A percentile compares a stretch with the other conserved stretches of the same genome.
phyloP scores from a whole-genome alignment of 331 rosid genomes.

The Phaseolus coccineus region DNA sequence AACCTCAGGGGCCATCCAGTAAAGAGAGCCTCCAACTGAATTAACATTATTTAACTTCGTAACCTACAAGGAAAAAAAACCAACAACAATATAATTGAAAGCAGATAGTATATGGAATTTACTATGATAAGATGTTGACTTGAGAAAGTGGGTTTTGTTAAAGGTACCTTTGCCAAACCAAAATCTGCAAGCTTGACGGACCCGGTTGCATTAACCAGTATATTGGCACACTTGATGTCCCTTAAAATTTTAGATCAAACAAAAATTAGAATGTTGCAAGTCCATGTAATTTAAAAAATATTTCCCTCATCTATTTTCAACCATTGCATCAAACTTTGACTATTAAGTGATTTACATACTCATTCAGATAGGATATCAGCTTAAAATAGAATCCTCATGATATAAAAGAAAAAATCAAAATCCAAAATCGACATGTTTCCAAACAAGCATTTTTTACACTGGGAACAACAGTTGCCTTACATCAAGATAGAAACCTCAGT shows the following conservation, averaged over 20 bases:
- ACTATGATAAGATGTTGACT: constrained; percentile 17
- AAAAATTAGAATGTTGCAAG: constrained; percentile 33
- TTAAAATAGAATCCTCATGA: constrained; percentile 6
- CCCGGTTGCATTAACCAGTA: constrained; percentile 60
- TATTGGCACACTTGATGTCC: constrained; percentile 63
- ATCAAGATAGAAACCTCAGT: constrained; percentile 16
- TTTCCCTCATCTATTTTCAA: constrained; percentile 6
- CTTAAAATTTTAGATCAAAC: constrained; percentile 36
- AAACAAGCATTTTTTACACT: no score
- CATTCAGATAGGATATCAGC: not conserved
- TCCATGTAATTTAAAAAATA: constrained; percentile 24
- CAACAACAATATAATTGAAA: constrained; percentile 1
- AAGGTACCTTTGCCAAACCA: constrained; percentile 71
- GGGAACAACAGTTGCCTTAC: not conserved
- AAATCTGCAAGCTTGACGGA: constrained; percentile 74
- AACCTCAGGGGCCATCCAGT: constrained; percentile 84
- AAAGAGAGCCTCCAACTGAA: constrained; percentile 68
- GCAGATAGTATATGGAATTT: constrained; percentile 7
- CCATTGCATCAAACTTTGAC: not conserved
- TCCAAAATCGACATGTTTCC: no score
- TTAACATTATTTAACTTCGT: constrained; percentile 60
- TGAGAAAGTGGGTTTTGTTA: constrained; percentile 5
- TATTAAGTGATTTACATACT: not conserved
- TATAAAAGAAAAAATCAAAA: constrained; percentile 27
- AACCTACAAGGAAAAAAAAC: constrained; percentile 45